Percentiles rank a stretch among this genome's conserved stretches.
These are phyloP conservation scores for Boletus reticuloceps DNA, from an alignment of 768 basidiomycete species.

Conservation along the genomic window DNA sequence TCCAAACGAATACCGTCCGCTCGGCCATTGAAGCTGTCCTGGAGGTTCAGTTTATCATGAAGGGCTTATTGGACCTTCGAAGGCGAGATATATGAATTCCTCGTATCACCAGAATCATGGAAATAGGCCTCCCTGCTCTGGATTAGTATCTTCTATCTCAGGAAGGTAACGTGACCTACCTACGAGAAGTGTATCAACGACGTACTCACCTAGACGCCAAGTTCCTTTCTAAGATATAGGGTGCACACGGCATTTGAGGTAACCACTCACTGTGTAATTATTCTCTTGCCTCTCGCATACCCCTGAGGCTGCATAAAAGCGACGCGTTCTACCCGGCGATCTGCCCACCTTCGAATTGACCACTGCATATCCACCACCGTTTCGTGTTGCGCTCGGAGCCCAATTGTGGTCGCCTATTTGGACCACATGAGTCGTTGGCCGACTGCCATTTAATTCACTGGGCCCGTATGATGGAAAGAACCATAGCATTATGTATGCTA, in stretches of 20 bases:
- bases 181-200: neutral
- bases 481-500: neutral
- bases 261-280: too few relatives aligned
- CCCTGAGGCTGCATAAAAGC: too few relatives aligned
- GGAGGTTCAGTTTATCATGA: slow-evolving; percentile 81
- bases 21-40: slow-evolving; percentile 71
- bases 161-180: neutral
- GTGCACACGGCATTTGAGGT: too few relatives aligned
- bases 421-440: neutral
- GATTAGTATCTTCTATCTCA: neutral
- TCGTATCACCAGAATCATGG: neutral
- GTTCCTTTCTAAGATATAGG: neutral
- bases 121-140: neutral
- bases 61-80: slow-evolving; percentile 74
- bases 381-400: too few relatives aligned
- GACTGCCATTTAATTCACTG: neutral
- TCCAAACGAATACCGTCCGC: slow-evolving; percentile 69
- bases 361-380: too few relatives aligned
- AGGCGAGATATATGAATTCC: slow-evolving; percentile 59
- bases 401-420: too few relatives aligned
- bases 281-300: too few relatives aligned
- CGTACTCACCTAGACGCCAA: neutral
- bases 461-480: neutral
- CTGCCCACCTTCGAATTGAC: too few relatives aligned
- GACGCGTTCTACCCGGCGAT: too few relatives aligned